These are phyloP conservation scores for Clarireedia paspali DNA, from an alignment of 2,329 filamentous ascomycete genomes.

Conservation along the genomic window DNA sequence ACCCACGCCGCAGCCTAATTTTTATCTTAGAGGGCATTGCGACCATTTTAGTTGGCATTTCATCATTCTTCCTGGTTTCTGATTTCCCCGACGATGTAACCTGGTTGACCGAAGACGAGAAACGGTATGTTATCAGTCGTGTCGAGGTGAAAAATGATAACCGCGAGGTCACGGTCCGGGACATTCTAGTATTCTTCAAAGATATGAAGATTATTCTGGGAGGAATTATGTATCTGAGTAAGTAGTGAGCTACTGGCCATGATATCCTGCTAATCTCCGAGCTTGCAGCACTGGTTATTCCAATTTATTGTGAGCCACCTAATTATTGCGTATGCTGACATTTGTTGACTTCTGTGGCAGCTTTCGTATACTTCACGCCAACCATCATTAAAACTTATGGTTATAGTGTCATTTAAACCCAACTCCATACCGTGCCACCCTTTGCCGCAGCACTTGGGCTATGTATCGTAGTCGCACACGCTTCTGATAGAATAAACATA, in stretches of 20 bases:
- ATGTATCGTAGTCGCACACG: not conserved
- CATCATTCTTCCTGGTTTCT: constrained; percentile 54
- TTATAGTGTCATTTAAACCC: constrained; percentile 50
- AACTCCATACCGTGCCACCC: constrained; percentile 65
- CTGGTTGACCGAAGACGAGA: constrained; percentile 63
- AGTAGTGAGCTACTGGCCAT: not conserved
- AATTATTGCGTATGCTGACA: not conserved
- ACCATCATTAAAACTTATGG: constrained; percentile 60
- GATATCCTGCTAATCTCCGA: constrained; percentile 46
- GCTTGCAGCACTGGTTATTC: constrained; percentile 68
- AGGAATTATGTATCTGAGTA: not conserved
- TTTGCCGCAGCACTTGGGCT: constrained; percentile 28
- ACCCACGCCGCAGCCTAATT: too few relatives aligned
- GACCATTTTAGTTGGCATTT: constrained; percentile 52
- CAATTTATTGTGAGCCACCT: constrained; percentile 49
- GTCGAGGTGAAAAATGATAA: not conserved
- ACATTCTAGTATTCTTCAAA: not conserved
- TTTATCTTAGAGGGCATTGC: constrained; percentile 67
- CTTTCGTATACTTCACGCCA: constrained; percentile 68
- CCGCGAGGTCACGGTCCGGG: not conserved
- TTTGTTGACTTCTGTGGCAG: not conserved
- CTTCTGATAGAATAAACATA: not conserved
- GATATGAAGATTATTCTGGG: not conserved
- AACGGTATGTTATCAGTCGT: constrained; percentile 26
- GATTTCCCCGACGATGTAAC: constrained; percentile 65